Conservation (phyloP, 1,284 basidiomycete genomes). For the Trichosporon sp. region DNA sequence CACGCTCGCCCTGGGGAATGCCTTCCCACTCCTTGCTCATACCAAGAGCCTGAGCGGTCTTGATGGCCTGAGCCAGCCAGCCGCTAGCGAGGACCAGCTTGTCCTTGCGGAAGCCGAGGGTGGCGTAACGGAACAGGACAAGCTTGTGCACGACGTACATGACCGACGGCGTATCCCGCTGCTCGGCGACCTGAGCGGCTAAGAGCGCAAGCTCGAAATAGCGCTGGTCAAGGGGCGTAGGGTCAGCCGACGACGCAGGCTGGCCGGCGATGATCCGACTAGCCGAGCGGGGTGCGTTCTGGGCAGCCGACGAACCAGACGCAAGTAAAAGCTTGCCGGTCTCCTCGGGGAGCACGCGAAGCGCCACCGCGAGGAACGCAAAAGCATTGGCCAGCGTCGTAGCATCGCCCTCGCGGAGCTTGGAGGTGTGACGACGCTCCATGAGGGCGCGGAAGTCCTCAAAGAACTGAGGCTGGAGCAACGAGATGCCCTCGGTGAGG, state of each 20-base stretch:
- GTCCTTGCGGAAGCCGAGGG: constrained; percentile 40
- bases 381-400: constrained; percentile 51
- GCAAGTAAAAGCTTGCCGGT: constrained; percentile 49
- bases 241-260: constrained; percentile 36
- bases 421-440: constrained; percentile 34
- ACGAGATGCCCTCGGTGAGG: constrained; percentile 50
- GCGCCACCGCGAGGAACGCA: constrained; percentile 43
- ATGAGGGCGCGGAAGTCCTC: constrained; percentile 45
- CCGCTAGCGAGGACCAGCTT: constrained; percentile 40
- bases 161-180: constrained; percentile 44
- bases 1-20: constrained; percentile 47
- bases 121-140: constrained; percentile 47
- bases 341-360: constrained; percentile 51
- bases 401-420: constrained; percentile 47
- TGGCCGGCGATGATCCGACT: constrained; percentile 32
- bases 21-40: constrained; percentile 54
- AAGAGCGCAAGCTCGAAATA: constrained; percentile 51
- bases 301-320: constrained; percentile 30
- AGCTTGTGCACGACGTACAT: constrained; percentile 53
- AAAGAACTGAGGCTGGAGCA: constrained; percentile 48
- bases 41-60: constrained; percentile 48
- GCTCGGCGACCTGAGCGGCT: constrained; percentile 44
- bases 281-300: constrained; percentile 32
- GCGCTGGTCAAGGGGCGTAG: constrained; percentile 50
- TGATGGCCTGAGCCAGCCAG: constrained; percentile 50